A percentile compares a stretch with the other conserved stretches of the same genome.
Conservation (phyloP, 1,139 yeast species). For the Diutina mesorugosa region DNA sequence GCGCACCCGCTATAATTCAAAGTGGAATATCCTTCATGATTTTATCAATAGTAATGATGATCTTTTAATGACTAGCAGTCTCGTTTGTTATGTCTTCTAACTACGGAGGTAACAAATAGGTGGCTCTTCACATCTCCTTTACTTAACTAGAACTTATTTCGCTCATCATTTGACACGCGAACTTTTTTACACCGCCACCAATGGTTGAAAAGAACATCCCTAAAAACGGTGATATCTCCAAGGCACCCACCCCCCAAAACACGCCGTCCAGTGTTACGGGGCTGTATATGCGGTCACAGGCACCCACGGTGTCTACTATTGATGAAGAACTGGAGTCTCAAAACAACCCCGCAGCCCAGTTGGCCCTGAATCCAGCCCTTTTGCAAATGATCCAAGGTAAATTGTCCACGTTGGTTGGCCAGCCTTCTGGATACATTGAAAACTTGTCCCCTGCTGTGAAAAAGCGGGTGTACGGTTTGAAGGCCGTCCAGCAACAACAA, state of each 20-base stretch:
- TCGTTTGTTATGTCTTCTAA: background rate
- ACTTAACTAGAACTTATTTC: background rate
- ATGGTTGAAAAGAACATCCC: conserved; percentile 22
- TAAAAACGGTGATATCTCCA: conserved; percentile 65
- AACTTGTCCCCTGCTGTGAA: conserved; percentile 64
- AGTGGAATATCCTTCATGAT: too few relatives aligned
- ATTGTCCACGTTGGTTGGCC: conserved; percentile 73
- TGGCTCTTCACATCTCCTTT: background rate
- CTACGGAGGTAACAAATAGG: background rate
- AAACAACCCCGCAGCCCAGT: conserved; percentile 23
- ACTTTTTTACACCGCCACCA: background rate
- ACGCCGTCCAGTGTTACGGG: conserved; percentile 87
- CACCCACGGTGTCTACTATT: conserved; percentile 71
- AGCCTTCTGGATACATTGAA: conserved; percentile 77
- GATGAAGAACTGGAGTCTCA: conserved; percentile 41
- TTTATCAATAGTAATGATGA: background rate
- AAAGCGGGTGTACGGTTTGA: conserved; percentile 69
- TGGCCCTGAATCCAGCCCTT: conserved; percentile 65
- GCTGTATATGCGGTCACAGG: conserved; percentile 57
- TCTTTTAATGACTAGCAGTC: background rate
- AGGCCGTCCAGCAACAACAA: conserved; percentile 73
- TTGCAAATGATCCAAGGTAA: conserved; percentile 85
- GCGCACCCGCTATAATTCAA: background rate
- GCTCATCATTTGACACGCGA: background rate
- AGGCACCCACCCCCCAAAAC: conserved; percentile 98